Base-by-base conservation (phyloP, 371 early-diverging fungal genomes). In the Circinella minor region DNA sequence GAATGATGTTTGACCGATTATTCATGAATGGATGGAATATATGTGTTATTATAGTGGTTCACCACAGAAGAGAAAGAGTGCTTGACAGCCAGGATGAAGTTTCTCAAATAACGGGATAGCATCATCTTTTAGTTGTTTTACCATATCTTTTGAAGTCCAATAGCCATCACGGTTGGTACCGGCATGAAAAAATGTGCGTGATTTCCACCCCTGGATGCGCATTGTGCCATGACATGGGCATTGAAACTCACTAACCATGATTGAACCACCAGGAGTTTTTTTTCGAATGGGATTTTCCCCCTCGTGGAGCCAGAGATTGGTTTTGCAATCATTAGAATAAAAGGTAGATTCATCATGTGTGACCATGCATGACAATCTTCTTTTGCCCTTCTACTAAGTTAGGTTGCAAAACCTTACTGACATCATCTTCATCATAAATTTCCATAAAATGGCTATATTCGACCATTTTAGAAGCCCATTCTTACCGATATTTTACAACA, bases 261-360 rank as follows among this genome's bases (percentile, higher is more conserved):
- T 39, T 4, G 39, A 39, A 6, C 39, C 39, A 39, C 39, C 39
- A 39, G 39, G 39, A 6, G 39, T 6, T 9, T 39, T 39, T 4
- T 39, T 63, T 34, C 5, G 6, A 55, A 69, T 27, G 10, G 15
- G 11, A 5, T 37, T 51, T 54, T 66, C 55, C 1, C 47, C 66
- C 9, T 60, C 43, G 1, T 10, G 27, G 20, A 71, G 18, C 71
- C 71, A 71, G 0, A 61, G 9, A 1, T 61, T 36, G 9, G 36
- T n/a, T 46, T 37, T 60, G 2, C 61, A 61, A 10, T 71, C 71
- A 5, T 66, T 71, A 6, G 61, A 15, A 27, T 71, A 71, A 34
- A 71, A 71, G 9, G 66, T 71, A 36, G 43, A 36, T 36, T 66
- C 66, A 43, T 71, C 66, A 38, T 71, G 55, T 34, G 69, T 68